Evolutionary conservation across 192 early-diverging fungal species (phyloP).

Genomic region (Thoreauomyces humboldtii): DNA sequence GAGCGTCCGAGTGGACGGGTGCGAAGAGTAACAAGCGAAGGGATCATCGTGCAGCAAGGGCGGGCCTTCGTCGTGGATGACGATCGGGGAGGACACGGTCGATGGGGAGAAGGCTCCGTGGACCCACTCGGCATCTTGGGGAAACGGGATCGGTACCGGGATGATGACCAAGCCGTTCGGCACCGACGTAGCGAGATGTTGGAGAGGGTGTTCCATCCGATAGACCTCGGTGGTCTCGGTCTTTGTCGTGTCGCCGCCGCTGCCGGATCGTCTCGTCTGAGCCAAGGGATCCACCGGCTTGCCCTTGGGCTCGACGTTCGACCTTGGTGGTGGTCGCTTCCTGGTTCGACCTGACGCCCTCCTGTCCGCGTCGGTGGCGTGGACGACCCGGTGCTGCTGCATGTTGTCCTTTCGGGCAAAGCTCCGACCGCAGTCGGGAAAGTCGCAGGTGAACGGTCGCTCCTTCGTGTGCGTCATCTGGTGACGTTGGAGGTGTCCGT

Average conservation of each 20-base stretch:
- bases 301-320: not conserved
- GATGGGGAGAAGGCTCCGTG: too few species aligned
- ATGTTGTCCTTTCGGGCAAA: slow-evolving; percentile 1
- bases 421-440: not conserved
- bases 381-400: not conserved
- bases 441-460: not conserved
- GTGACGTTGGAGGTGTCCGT: not conserved
- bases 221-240: too few species aligned
- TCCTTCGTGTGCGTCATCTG: not conserved
- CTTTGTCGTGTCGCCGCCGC: not conserved
- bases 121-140: too few species aligned
- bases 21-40: not conserved
- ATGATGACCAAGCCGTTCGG: too few species aligned
- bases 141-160: too few species aligned
- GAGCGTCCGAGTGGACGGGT: not conserved
- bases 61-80: not conserved
- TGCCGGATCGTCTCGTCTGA: not conserved
- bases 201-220: too few species aligned
- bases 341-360: too few species aligned
- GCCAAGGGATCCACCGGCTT: not conserved
- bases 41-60: not conserved
- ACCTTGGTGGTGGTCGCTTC: too few species aligned
- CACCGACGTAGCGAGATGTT: too few species aligned
- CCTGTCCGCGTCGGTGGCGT: not conserved
- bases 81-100: too few species aligned